Evolutionary conservation across 2,329 filamentous ascomycete species (phyloP), one percentile per base, ranked within the genome.

Genomic region (Penicillium oxalicum): DNA sequence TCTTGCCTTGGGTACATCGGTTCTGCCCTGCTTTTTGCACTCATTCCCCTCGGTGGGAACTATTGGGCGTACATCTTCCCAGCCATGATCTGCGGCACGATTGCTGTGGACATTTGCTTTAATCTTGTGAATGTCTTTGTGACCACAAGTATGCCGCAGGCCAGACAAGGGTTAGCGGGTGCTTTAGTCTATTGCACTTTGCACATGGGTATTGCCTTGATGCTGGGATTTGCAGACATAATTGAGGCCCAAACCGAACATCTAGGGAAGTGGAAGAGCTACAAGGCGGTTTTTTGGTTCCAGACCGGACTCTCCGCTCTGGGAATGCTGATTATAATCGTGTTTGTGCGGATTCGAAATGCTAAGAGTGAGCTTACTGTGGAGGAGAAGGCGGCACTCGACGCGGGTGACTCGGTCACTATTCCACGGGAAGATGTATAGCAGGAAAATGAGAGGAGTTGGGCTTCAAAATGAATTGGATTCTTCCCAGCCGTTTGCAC

Each of bases 31-130:
- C 72, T 88, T 1, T 85, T 87, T 53, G 83, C 84, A 6, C 59
- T 86, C 9, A 76, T 83, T 13, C 84, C 84, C 0, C 62, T 70
- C 1, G 69, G 73, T 2, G 76, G 73, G 0, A 77, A 72, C 39
- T 86, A 86, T 73, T 91, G 87, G 87, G 79, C 83, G 0, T 90
- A 79, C 60, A 75, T 88, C 24, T 88, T 91, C 60, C 84, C 86
- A 36, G 51, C 69, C 1, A 77, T 75, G 72, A 68, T 78, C 3
- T 80, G 82, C 53, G 78, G 77, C 9, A 91, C 87, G 0, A 73
- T 90, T 32, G 86, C 84, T 13, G 82, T 90, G 50, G 87, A 91
- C 60, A 81, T 90, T 47, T 82, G 81, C 5, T 90, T 84, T 69
- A 88, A 85, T 61, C 78, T 90, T 1, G 80, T 83, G 13, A 90